Percentiles rank a stretch among this genome's conserved stretches.
Evolutionary conservation across 208 protist species (phyloP).

Genomic region (Tritrichomonas foetus): DNA sequence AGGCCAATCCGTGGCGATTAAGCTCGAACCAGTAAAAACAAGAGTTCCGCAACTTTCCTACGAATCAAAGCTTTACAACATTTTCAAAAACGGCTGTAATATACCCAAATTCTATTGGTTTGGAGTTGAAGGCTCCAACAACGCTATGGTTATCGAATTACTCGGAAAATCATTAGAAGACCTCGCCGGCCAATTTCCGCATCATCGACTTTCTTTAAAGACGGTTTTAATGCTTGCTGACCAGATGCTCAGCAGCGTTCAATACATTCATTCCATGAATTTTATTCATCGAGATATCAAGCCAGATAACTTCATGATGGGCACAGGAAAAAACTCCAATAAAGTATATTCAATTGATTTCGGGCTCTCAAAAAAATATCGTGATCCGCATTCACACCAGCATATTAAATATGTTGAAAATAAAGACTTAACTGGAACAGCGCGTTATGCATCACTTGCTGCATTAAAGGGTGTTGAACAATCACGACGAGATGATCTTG

Average conservation of each 20-base stretch:
- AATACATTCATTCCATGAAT: neutral
- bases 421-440: constrained; percentile 96
- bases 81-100: constrained; percentile 72
- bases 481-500: constrained; percentile 59
- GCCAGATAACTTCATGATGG: constrained; percentile 34
- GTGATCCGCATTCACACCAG: constrained; percentile 87
- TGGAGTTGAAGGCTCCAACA: constrained; percentile 87
- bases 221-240: constrained; percentile 93
- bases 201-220: constrained; percentile 84
- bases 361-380: constrained; percentile 94
- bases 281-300: constrained; percentile 29
- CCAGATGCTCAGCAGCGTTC: constrained; percentile 73
- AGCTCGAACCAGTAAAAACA: constrained; percentile 60
- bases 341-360: constrained; percentile 51
- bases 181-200: constrained; percentile 60
- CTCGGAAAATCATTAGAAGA: constrained; percentile 88
- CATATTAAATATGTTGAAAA: constrained; percentile 98
- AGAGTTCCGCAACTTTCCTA: constrained; percentile 87
- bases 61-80: constrained; percentile 83
- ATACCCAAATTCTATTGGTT: constrained; percentile 85
- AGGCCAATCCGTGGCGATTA: constrained; percentile 58
- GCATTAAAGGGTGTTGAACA: constrained; percentile 96
- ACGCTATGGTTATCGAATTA: constrained; percentile 96
- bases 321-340: constrained; percentile 57
- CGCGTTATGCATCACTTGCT: constrained; percentile 95